Evolutionary conservation across 1,139 yeast genomes (phyloP).

Genomic region (Suhomyces bolitotheri): DNA sequence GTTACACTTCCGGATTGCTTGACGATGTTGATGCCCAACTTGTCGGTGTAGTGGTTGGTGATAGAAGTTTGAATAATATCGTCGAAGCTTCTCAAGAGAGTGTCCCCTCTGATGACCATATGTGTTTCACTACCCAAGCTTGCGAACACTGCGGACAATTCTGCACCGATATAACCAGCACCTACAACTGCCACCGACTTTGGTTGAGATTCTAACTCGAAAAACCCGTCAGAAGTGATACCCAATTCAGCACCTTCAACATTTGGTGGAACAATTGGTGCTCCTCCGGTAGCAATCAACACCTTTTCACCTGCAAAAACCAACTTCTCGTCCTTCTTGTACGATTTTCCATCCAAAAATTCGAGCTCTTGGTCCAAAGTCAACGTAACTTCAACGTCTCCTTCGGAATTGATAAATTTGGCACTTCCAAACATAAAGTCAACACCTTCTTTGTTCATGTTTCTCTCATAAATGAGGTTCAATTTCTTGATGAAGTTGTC

Average conservation of each 20-base stretch:
- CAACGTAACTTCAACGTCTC: slow-evolving; percentile 74
- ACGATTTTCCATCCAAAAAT: slow-evolving; percentile 34
- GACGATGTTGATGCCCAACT: slow-evolving; percentile 75
- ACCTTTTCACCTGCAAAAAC: slow-evolving; percentile 77
- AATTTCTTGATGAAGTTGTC: slow-evolving; percentile 86
- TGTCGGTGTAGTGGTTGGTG: slow-evolving; percentile 75
- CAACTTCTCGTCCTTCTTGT: slow-evolving; percentile 51
- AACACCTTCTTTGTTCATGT: slow-evolving; percentile 84
- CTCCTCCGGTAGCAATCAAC: slow-evolving; percentile 92
- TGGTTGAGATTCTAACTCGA: slow-evolving; percentile 77
- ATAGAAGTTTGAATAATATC: slow-evolving; percentile 74
- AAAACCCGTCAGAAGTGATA: slow-evolving; percentile 89
- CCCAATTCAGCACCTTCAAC: slow-evolving; percentile 85
- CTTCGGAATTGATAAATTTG: slow-evolving; percentile 58
- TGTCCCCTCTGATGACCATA: slow-evolving; percentile 85
- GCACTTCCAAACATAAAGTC: slow-evolving; percentile 90
- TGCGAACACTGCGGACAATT: slow-evolving; percentile 89
- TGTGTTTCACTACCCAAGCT: slow-evolving; percentile 88
- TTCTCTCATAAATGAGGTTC: slow-evolving; percentile 90
- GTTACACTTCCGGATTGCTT: slow-evolving; percentile 59
- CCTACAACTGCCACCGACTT: slow-evolving; percentile 93
- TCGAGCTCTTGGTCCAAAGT: slow-evolving; percentile 43
- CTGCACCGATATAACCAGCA: slow-evolving; percentile 97
- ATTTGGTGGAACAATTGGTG: slow-evolving; percentile 66
- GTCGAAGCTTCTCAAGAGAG: slow-evolving; percentile 86